Conservation (phyloP, 768 basidiomycete genomes). For the Mycena galericulata region DNA sequence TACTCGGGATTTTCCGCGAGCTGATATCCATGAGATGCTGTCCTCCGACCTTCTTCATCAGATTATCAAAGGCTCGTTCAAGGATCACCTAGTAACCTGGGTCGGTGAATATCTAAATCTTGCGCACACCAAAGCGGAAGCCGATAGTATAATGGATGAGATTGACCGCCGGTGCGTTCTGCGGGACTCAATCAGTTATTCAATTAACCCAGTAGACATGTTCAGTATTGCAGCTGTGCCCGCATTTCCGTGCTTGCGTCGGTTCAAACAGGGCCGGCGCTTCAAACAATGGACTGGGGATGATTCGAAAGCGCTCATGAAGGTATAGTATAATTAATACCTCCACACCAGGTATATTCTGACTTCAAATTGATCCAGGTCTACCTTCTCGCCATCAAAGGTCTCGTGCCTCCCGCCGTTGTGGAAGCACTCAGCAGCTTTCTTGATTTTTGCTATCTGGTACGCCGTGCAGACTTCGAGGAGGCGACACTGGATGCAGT, state of each 20-base stretch:
- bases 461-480: slow-evolving; percentile 29
- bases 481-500: not conserved
- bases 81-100: slow-evolving; percentile 49
- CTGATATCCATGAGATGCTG: slow-evolving; percentile 46
- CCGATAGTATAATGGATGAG: slow-evolving; percentile 45
- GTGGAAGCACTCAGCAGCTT: slow-evolving; percentile 34
- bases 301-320: slow-evolving; percentile 45
- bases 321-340: too few species aligned
- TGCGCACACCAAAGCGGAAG: slow-evolving; percentile 20
- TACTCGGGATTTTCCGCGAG: slow-evolving; percentile 38
- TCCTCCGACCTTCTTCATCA: slow-evolving; percentile 46
- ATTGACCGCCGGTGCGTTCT: slow-evolving; percentile 47
- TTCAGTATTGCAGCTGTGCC: slow-evolving; percentile 35
- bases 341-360: too few species aligned
- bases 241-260: slow-evolving; percentile 32
- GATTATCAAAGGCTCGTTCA: slow-evolving; percentile 41
- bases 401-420: slow-evolving; percentile 32
- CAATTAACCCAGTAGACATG: too few species aligned
- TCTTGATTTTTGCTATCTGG: slow-evolving; percentile 42
- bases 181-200: too few species aligned
- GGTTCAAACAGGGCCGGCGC: slow-evolving; percentile 36
- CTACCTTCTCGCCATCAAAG: slow-evolving; percentile 37
- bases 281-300: slow-evolving; percentile 45
- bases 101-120: slow-evolving; percentile 40
- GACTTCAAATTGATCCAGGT: slow-evolving; percentile 36